phyloP scores from a whole-genome alignment of 164 flowering plant species.

The Pachysandra terminalis region DNA sequence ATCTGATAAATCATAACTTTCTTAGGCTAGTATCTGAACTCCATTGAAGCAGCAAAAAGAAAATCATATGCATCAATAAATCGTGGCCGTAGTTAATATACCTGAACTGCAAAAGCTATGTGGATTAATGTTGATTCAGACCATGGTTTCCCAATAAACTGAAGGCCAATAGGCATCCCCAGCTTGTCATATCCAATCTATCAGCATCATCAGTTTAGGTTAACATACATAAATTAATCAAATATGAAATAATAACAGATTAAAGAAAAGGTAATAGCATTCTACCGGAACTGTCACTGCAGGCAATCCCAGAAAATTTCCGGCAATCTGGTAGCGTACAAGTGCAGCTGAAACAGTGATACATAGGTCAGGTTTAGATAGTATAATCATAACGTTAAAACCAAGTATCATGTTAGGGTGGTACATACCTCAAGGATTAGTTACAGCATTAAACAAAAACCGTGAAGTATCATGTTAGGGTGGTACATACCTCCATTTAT shows the following conservation, averaged over 20 bases:
- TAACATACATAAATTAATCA: neutral
- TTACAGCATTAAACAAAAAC: too few relatives aligned
- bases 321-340: constrained; percentile 75
- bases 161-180: constrained; percentile 95
- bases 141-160: constrained; percentile 90
- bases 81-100: constrained; percentile 13
- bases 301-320: constrained; percentile 91
- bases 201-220: neutral
- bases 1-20: too few relatives aligned
- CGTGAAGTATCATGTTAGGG: too few relatives aligned
- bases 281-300: constrained; percentile 83
- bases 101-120: constrained; percentile 74
- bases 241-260: neutral
- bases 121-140: constrained; percentile 72
- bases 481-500: constrained; percentile 75
- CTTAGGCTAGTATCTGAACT: neutral
- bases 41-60: neutral
- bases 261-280: constrained; percentile 6
- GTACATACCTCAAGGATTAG: too few relatives aligned
- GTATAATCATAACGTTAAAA: too few relatives aligned
- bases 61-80: too few relatives aligned
- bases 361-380: constrained; percentile 1
- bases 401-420: neutral
- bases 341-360: constrained; percentile 67
- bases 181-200: constrained; percentile 86